Evolutionary conservation across 495 filamentous ascomycete genomes (phyloP), one percentile per base, ranked within the genome.

Genomic region (Neurospora sp.): DNA sequence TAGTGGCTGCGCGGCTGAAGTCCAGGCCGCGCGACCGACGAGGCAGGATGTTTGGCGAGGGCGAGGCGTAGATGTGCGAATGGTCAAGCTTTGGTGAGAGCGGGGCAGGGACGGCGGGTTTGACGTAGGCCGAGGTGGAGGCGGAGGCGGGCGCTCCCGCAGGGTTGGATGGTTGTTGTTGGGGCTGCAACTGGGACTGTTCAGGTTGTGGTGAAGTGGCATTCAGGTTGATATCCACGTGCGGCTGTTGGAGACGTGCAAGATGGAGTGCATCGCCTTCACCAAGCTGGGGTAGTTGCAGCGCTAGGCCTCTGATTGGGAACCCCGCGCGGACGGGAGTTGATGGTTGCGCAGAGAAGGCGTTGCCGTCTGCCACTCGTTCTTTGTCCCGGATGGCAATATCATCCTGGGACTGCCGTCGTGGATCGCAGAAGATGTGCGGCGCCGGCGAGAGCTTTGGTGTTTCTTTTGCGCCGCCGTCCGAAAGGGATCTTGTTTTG

Each of bases 1-100:
- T 97, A 5, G 96, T 98, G 72, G 94, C 95, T 61, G 93, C 94
- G 75, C 94, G 88, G n/a, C 94, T 93, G 81, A 96, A 97, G 78
- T 98, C 94, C 69, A 97, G 82, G 39, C 94, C 94, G 35, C 94
- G 89, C 7, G 93, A 96, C 69, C 94, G 90, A 69, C 94, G 87
- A 66, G 94, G 94, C 16, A 98, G 87, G 20, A 94, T 90, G 18
- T 93, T 96, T 59, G 80, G 79, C 3, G 81, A 81, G n/a, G 85
- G 85, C 5, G 93, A 93, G 66, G 92, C 91, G 83, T 96, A 97
- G 40, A 89, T 92, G 73, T 92, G 91, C 18, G 91, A 89, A 72
- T 91, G 86, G 77, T 97, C 94, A 48, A 95, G 88, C 77, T 96
- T 93, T 11, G 94, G 94, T 3, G 93, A 96, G 72, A 95, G 87